These are phyloP conservation scores for Chimonanthus praecox DNA, from an alignment of 164 flowering plant genomes.

Conservation along the genomic window DNA sequence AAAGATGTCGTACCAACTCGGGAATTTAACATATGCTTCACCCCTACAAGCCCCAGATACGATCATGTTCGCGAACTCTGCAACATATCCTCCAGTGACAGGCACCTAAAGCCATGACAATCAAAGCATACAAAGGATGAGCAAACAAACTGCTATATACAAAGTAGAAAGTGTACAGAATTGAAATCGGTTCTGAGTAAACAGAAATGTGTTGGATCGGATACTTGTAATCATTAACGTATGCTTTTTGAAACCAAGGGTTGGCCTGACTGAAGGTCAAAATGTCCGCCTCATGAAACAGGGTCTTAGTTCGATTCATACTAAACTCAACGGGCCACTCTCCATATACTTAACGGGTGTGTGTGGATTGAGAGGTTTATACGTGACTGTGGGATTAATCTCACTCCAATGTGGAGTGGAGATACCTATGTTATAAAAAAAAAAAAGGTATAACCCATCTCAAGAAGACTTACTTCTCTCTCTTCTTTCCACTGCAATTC, in stretches of 20 bases:
- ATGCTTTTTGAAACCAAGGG: background rate
- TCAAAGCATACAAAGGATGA: background rate
- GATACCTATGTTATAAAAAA: background rate
- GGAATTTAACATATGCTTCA: constrained; percentile 66
- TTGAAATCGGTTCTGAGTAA: background rate
- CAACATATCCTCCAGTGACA: constrained; percentile 46
- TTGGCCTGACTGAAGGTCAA: too few relatives aligned
- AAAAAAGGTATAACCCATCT: background rate
- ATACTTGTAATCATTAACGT: background rate
- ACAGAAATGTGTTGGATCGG: background rate
- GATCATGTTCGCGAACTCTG: constrained; percentile 61
- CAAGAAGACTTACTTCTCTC: constrained; percentile 48
- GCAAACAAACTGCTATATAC: background rate
- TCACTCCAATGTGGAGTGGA: background rate
- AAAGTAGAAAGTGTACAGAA: background rate
- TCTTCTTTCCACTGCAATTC: constrained; percentile 97
- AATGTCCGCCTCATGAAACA: too few relatives aligned
- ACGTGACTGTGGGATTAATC: background rate
- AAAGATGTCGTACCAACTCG: constrained; percentile 81
- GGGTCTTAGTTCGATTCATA: too few relatives aligned
- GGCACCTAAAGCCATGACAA: constrained; percentile 35
- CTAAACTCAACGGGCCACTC: background rate
- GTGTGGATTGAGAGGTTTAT: background rate
- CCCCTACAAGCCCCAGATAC: constrained; percentile 82
- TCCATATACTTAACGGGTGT: background rate